Percentiles rank a stretch among this genome's conserved stretches.
These are phyloP conservation scores for Xylaria sp. DNA, from an alignment of 2,329 filamentous ascomycete species.

Conservation along the genomic window DNA sequence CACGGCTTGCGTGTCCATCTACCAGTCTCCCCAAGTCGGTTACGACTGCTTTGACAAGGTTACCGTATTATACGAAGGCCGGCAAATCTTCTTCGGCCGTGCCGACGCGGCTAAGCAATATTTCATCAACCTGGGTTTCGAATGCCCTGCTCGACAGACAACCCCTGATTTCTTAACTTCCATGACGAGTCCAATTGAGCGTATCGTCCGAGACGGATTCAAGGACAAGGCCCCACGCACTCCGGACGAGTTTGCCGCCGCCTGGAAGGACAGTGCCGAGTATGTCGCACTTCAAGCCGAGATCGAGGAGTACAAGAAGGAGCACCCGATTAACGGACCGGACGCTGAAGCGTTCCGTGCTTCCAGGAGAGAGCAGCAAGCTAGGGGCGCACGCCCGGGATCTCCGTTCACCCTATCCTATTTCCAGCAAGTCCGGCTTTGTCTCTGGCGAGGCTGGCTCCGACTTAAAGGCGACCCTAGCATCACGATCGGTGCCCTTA, in stretches of 20 bases:
- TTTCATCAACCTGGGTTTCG: conserved; percentile 74
- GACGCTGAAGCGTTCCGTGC: conserved; percentile 68
- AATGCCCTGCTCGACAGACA: conserved; percentile 73
- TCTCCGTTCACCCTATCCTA: conserved; percentile 89
- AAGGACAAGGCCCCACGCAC: conserved; percentile 68
- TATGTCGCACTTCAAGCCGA: conserved; percentile 63
- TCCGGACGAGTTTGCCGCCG: conserved; percentile 69
- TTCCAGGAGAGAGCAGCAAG: conserved; percentile 65
- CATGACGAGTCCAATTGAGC: conserved; percentile 71
- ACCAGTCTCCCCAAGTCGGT: conserved; percentile 73
- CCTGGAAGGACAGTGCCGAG: conserved; percentile 67
- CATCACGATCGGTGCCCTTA: conserved; percentile 73
- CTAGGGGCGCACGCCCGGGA: conserved; percentile 68
- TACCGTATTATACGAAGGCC: conserved; percentile 68
- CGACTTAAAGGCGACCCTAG: conserved; percentile 81
- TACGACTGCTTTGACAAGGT: conserved; percentile 74
- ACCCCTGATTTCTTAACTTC: conserved; percentile 79
- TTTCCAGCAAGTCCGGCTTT: conserved; percentile 78
- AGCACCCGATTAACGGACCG: conserved; percentile 65
- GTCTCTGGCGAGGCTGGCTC: conserved; percentile 82
- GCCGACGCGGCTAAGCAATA: conserved; percentile 70
- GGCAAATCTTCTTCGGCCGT: conserved; percentile 72
- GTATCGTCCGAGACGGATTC: conserved; percentile 65
- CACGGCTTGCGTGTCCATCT: conserved; percentile 78
- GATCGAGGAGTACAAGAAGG: conserved; percentile 65